phyloP scores from a whole-genome alignment of 2,329 filamentous ascomycete genomes.

The Fusarium ambrosium region DNA sequence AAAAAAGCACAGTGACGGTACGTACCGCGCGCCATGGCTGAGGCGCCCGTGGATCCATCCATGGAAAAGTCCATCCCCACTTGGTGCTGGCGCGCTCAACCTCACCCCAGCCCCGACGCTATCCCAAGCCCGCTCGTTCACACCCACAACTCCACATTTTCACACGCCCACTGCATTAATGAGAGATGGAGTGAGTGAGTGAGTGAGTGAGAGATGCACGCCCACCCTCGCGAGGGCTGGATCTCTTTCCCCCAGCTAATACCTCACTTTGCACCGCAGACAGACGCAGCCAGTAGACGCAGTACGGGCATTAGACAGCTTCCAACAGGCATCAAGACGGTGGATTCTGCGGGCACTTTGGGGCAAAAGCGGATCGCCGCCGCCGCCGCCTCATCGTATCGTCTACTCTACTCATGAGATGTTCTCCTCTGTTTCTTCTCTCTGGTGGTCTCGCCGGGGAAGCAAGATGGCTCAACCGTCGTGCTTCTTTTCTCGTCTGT shows the following conservation, averaged over 20 bases:
- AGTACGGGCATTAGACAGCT: neutral
- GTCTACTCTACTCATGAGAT: neutral
- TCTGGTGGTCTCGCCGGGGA: neutral
- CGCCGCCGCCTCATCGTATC: slow-evolving; percentile 4
- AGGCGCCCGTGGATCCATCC: neutral
- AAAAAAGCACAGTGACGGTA: slow-evolving; percentile 19
- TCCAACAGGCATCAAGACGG: slow-evolving; percentile 10
- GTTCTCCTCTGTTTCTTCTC: slow-evolving; percentile 17
- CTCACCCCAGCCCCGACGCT: slow-evolving; percentile 38
- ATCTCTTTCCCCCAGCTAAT: slow-evolving; percentile 20
- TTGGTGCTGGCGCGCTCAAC: slow-evolving; percentile 38
- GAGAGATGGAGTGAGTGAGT: neutral
- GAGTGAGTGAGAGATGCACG: neutral
- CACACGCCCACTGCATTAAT: slow-evolving; percentile 16
- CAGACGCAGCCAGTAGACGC: slow-evolving; percentile 12
- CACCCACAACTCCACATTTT: slow-evolving; percentile 28
- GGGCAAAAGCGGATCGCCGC: slow-evolving; percentile 12
- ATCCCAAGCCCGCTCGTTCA: slow-evolving; percentile 34
- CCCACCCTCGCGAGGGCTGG: slow-evolving; percentile 14
- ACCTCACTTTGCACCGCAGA: slow-evolving; percentile 28
- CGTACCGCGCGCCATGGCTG: slow-evolving; percentile 30
- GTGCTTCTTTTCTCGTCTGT: slow-evolving; percentile 10
- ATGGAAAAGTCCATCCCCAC: slow-evolving; percentile 5
- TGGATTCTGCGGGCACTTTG: slow-evolving; percentile 12
- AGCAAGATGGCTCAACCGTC: slow-evolving; percentile 20